phyloP scores from a whole-genome alignment of 2,329 filamentous ascomycete genomes.

The Hypoxylon sp. region DNA sequence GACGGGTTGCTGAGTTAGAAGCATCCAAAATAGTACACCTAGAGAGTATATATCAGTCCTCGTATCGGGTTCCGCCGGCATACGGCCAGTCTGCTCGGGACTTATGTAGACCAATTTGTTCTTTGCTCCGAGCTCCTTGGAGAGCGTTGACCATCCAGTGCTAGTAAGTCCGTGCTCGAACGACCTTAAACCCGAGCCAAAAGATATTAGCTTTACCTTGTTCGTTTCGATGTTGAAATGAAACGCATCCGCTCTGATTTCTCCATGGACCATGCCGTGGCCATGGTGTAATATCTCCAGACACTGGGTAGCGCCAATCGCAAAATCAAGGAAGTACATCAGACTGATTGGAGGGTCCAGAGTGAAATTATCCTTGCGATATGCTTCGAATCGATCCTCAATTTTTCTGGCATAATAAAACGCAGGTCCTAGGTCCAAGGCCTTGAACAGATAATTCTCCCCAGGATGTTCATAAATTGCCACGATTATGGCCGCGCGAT shows the following conservation, averaged over 20 bases:
- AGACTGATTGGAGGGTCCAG: slow-evolving; percentile 76
- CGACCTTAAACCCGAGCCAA: slow-evolving; percentile 87
- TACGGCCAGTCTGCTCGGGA: slow-evolving; percentile 92
- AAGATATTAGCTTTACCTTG: slow-evolving; percentile 83
- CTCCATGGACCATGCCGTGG: slow-evolving; percentile 88
- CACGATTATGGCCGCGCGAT: slow-evolving; percentile 80
- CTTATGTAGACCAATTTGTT: slow-evolving; percentile 93
- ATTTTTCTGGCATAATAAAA: slow-evolving; percentile 72
- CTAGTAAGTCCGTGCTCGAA: slow-evolving; percentile 92
- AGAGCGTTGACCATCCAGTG: slow-evolving; percentile 87
- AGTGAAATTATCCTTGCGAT: slow-evolving; percentile 61
- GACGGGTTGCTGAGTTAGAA: slow-evolving; percentile 83
- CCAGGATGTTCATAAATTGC: slow-evolving; percentile 87
- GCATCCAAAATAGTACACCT: slow-evolving; percentile 89
- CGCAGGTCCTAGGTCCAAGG: slow-evolving; percentile 84
- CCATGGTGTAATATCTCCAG: slow-evolving; percentile 93
- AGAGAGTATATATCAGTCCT: slow-evolving; percentile 95
- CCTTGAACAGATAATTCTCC: slow-evolving; percentile 76
- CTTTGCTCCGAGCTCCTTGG: slow-evolving; percentile 86
- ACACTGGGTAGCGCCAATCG: slow-evolving; percentile 88
- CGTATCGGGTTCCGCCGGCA: slow-evolving; percentile 92
- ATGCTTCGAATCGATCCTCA: slow-evolving; percentile 65
- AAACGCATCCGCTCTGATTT: slow-evolving; percentile 91
- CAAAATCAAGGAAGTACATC: slow-evolving; percentile 87
- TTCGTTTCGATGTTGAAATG: slow-evolving; percentile 82